A percentile compares a stretch with the other conserved stretches of the same genome.
Evolutionary conservation across 2,329 filamentous ascomycete genomes (phyloP).

Genomic region (Clonostachys rhizophaga): DNA sequence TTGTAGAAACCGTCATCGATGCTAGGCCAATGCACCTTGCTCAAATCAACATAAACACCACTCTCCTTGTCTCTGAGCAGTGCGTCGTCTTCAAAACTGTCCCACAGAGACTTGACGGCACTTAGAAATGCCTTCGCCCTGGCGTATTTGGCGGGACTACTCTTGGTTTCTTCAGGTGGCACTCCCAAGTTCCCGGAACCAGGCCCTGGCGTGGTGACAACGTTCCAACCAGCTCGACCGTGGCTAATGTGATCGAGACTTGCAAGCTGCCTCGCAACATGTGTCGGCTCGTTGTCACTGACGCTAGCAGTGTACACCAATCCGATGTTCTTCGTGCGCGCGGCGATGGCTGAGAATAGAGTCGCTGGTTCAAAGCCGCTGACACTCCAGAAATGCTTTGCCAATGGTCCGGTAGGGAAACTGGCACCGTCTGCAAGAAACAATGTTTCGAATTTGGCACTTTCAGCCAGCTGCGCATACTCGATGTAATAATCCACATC

Average conservation of each 20-base stretch:
- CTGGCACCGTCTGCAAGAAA: neutral
- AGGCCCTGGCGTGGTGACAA: conserved; percentile 47
- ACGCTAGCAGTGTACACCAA: neutral
- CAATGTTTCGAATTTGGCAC: neutral
- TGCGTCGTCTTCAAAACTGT: conserved; percentile 50
- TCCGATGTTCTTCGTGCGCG: neutral
- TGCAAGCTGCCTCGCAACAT: neutral
- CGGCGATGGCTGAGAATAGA: neutral
- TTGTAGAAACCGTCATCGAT: conserved; percentile 6
- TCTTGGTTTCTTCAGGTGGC: neutral
- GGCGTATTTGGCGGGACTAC: conserved; percentile 28
- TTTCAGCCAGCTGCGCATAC: neutral
- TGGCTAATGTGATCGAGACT: neutral
- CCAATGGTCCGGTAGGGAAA: neutral
- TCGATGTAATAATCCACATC: neutral
- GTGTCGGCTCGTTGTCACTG: neutral
- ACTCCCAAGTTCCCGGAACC: conserved; percentile 46
- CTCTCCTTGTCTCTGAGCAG: conserved; percentile 41
- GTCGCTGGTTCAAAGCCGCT: neutral
- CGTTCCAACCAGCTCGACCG: conserved; percentile 45
- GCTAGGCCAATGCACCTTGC: conserved; percentile 41
- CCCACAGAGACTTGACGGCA: conserved; percentile 47
- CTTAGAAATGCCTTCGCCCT: conserved; percentile 47
- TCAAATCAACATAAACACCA: conserved; percentile 44
- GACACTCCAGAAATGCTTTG: neutral